Base-by-base conservation (phyloP, 805 yeast species). In the Yarrowia deformans region DNA sequence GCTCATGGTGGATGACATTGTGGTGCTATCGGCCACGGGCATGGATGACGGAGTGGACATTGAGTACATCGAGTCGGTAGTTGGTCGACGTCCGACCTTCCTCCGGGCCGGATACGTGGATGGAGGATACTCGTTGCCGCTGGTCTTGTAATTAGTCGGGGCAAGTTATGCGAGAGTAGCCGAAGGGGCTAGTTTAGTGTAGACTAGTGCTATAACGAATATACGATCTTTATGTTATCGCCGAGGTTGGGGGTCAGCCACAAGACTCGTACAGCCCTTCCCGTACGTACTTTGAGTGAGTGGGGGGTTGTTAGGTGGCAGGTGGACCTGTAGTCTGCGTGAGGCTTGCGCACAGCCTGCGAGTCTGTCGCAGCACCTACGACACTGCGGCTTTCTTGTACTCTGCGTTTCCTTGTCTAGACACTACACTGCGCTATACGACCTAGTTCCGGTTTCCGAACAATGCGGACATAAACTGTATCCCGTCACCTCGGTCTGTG, bases 1-100 rank as follows among this genome's bases (percentile, higher is more conserved):
- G 8, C 37, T 63, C 13, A 63, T 63, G 68, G 68, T 49, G n/a
- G 68, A 63, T 18, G 68, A 63, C 12, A 8, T 63, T 1, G 56
- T 63, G 37, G 56, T 63, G 23, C 37, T 63, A 0, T 23, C 55
- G 8, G 56, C 55, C 3, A 10, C 56, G 9, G 68, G 56, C 8
- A 48, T 63, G 56, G 68, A 63, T 48, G 56, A 49, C 8, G 68
- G 68, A 2, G 46, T 63, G 35, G 68, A 49, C 48, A n/a, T 63
- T 10, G 68, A 35, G 13, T 48, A 63, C 56, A 23, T 63, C 2
- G 46, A 37, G 10, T 9, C 37, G 18, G 39, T 63, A 18, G 56
- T 63, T 23, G 56, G 56, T 6, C 45, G 68, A 8, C 46, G 48
- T 5, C 68, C 68, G 37, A 63, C 45, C 12, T 63, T 48, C 19